Conservation (phyloP, 495 filamentous ascomycete genomes). For the Aspergillus mulundensis region DNA sequence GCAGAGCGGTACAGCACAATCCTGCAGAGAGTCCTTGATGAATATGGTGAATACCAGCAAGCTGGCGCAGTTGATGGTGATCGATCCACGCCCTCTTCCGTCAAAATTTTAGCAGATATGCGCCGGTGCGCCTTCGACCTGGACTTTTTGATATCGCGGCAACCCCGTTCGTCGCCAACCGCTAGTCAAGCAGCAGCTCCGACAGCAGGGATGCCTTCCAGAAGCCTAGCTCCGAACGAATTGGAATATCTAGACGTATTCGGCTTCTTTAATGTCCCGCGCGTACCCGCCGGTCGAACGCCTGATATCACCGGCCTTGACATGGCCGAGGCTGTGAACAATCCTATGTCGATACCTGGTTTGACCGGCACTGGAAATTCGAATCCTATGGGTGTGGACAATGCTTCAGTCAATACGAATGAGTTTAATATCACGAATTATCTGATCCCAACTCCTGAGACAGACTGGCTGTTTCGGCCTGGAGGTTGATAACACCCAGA, state of each 20-base stretch:
- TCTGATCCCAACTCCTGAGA: constrained; percentile 44
- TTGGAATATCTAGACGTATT: constrained; percentile 91
- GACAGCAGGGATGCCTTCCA: constrained; percentile 36
- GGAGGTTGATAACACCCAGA: constrained; percentile 20
- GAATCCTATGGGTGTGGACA: constrained; percentile 22
- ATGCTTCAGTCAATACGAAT: constrained; percentile 26
- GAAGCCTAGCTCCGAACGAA: constrained; percentile 72
- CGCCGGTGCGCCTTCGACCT: constrained; percentile 77
- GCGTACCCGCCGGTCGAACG: constrained; percentile 50
- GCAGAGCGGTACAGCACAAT: constrained; percentile 78
- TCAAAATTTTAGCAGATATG: constrained; percentile 88
- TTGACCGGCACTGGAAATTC: constrained; percentile 24
- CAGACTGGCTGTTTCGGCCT: constrained; percentile 44
- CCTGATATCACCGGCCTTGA: constrained; percentile 29
- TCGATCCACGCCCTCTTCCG: constrained; percentile 71
- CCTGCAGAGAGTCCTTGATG: constrained; percentile 76
- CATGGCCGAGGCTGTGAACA: constrained; percentile 29
- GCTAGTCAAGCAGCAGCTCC: constrained; percentile 31
- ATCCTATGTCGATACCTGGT: constrained; percentile 44
- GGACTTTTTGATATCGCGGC: constrained; percentile 80
- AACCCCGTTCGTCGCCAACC: constrained; percentile 55
- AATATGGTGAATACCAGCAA: constrained; percentile 72
- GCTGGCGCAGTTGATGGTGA: constrained; percentile 54
- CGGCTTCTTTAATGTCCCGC: constrained; percentile 86
- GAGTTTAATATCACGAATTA: constrained; percentile 50